Base-by-base conservation (phyloP, 1,284 basidiomycete species). In the Irpex lacteus region DNA sequence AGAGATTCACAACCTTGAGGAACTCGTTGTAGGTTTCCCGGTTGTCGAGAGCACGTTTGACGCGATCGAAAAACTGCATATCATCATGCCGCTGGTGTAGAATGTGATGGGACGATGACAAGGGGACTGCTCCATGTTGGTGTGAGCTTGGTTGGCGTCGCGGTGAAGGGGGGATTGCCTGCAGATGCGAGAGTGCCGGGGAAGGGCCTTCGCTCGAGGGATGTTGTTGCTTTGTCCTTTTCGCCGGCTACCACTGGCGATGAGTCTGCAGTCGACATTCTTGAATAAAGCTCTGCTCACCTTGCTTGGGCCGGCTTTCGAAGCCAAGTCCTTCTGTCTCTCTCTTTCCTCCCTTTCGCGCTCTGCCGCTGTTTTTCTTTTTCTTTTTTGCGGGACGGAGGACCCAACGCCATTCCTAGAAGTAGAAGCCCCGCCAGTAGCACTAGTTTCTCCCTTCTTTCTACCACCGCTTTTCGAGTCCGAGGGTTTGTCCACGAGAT, bases 21-120 rank as follows among this genome's bases (percentile, higher is more conserved):
- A 99, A 98, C 77, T 98, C 97, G 75, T 96, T 92, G 80, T 98
- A 98, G 3, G 91, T 90, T 61, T 95, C 89, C 49, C 94, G 89
- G 73, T 92, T 94, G 70, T 96, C 95, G 65, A 98, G 83, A 55
- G 87, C 85, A 65, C 91, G 91, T 76, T 95, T 96, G 70, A 98
- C 94, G 52, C 92, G 90, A 70, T 98, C 95, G 73, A 99, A 98
- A 80, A 98, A 98, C 61, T 91, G 89, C 0, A 89, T 85, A 66
- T 97, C 94, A 64, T 96, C 91, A 19, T 81, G 76, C 62, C 86
- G 75, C 3, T 82, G 76, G 73, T 66, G 60, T 9, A 69, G 73
- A 64, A 79, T 75, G 59, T 75, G 71, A 4, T 67, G 66, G 4
- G 68, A 63, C 21, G 73, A 70, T 13, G 74, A 65, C 65, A 72